Conservation (phyloP, 73 alveolate species). For the Uronychia setigera region DNA sequence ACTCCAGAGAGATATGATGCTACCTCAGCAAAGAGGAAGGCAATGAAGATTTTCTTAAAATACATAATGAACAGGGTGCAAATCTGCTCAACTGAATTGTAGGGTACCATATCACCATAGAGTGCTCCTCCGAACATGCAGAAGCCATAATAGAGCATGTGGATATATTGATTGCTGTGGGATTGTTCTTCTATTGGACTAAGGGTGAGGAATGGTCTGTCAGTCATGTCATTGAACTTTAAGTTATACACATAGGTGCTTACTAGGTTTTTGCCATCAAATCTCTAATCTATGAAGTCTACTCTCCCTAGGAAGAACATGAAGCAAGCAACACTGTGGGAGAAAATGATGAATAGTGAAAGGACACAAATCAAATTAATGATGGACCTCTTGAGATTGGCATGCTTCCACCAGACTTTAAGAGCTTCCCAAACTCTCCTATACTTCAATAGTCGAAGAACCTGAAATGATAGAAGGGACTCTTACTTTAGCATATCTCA, state of each 20-base stretch:
- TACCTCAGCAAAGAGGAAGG: slow-evolving; percentile 60
- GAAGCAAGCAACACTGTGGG: background rate
- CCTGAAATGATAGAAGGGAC: background rate
- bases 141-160: slow-evolving; percentile 15
- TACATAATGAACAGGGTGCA: slow-evolving; percentile 4
- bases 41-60: slow-evolving; percentile 15
- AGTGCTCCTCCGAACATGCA: slow-evolving; percentile 31
- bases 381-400: background rate
- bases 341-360: background rate
- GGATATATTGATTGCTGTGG: slow-evolving; percentile 20
- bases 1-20: slow-evolving; percentile 21
- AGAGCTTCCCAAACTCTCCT: background rate
- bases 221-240: background rate
- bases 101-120: slow-evolving; percentile 60
- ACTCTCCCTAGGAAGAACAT: background rate
- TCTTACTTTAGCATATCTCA: background rate
- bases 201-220: background rate
- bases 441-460: background rate
- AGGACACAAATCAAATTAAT: background rate
- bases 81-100: slow-evolving; percentile 34
- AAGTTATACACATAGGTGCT: too few species aligned
- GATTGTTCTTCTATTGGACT: slow-evolving; percentile 4
- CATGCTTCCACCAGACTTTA: background rate
- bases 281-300: background rate
- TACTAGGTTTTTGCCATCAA: background rate